Conservation (phyloP, 345 rosid species). For the Toxicodendron radicans region DNA sequence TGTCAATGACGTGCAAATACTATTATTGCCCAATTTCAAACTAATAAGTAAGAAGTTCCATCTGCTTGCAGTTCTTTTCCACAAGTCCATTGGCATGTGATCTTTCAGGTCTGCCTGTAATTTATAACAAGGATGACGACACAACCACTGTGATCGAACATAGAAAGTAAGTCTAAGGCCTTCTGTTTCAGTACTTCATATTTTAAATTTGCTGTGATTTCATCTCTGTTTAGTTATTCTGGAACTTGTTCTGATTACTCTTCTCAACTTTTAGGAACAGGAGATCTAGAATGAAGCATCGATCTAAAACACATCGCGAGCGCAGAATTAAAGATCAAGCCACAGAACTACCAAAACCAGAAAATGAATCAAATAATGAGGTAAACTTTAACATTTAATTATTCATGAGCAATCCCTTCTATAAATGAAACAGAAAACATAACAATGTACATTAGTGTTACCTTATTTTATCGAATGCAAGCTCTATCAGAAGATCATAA, state of each 20-base stretch:
- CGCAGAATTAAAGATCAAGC: constrained; percentile 26
- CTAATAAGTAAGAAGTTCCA: constrained; percentile 13
- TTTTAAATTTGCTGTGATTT: not conserved
- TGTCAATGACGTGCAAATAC: not conserved
- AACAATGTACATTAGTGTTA: too few species aligned
- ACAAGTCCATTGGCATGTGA: constrained; percentile 53
- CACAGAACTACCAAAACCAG: constrained; percentile 24
- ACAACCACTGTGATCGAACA: constrained; percentile 25
- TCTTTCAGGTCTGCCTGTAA: constrained; percentile 53
- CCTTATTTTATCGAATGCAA: not conserved
- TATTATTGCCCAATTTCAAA: constrained; percentile 13
- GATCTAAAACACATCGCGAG: constrained; percentile 41
- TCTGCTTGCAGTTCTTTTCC: constrained; percentile 48
- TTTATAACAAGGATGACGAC: constrained; percentile 43
- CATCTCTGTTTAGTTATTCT: not conserved
- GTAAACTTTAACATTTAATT: constrained; percentile 23
- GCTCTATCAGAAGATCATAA: not conserved
- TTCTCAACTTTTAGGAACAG: constrained; percentile 30
- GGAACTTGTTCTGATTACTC: not conserved
- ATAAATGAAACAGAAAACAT: not conserved
- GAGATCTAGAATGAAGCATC: constrained; percentile 36
- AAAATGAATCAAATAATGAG: constrained; percentile 25
- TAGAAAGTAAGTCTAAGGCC: constrained; percentile 40
- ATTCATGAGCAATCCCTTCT: constrained; percentile 1
- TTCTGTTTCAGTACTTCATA: not conserved